These are phyloP conservation scores for Allium fistulosum DNA, from an alignment of 106 monocot species.

Conservation along the genomic window DNA sequence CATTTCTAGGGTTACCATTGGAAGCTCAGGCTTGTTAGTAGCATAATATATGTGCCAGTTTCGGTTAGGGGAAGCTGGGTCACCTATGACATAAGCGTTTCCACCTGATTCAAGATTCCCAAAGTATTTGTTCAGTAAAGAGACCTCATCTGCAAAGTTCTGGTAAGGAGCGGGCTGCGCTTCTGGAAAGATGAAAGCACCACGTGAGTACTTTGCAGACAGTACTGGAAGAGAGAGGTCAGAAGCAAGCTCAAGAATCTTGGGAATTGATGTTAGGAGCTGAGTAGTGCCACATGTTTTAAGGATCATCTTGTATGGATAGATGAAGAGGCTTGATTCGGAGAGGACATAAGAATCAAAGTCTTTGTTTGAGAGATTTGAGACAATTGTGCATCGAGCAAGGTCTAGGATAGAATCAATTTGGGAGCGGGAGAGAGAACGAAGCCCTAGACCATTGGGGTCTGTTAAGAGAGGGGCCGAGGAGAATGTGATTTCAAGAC, in stretches of 20 bases:
- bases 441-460: slow-evolving; percentile 52
- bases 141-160: slow-evolving; percentile 77
- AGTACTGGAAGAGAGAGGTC: slow-evolving; percentile 37
- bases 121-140: slow-evolving; percentile 49
- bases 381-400: slow-evolving; percentile 78
- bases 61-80: slow-evolving; percentile 32
- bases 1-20: slow-evolving; percentile 84
- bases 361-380: slow-evolving; percentile 67
- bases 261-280: slow-evolving; percentile 70
- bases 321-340: slow-evolving; percentile 92
- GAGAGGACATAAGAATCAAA: slow-evolving; percentile 95
- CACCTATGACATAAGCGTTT: slow-evolving; percentile 62
- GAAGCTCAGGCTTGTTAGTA: slow-evolving; percentile 36
- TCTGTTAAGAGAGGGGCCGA: slow-evolving; percentile 47
- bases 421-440: slow-evolving; percentile 51
- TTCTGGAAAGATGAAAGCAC: slow-evolving; percentile 73
- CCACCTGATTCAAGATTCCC: slow-evolving; percentile 48
- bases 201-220: slow-evolving; percentile 74
- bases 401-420: slow-evolving; percentile 67
- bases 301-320: slow-evolving; percentile 65
- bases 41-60: slow-evolving; percentile 96
- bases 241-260: slow-evolving; percentile 56
- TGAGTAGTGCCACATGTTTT: slow-evolving; percentile 95
- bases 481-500: slow-evolving; percentile 78
- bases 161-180: slow-evolving; percentile 82